Evolutionary conservation across 371 early-diverging fungal genomes (phyloP).

Genomic region (Entomophthora muscae): DNA sequence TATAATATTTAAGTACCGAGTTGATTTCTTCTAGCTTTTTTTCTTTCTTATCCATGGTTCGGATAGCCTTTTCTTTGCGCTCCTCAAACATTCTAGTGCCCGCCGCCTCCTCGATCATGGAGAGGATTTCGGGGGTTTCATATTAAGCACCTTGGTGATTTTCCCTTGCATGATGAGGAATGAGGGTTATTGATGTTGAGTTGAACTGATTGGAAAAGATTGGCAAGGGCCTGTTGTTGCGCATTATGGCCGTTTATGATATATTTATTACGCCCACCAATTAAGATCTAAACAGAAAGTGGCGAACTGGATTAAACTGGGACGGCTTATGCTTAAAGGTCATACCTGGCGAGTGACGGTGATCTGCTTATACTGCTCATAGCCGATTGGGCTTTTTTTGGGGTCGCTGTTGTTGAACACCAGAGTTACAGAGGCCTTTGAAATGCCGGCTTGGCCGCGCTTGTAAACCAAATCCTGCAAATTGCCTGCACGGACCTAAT

Average conservation of each 20-base stretch:
- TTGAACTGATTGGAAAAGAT: constrained; percentile 88
- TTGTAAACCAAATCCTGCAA: constrained; percentile 96
- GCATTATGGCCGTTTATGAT: constrained; percentile 87
- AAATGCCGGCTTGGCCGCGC: constrained; percentile 91
- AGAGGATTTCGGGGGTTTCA: constrained; percentile 94
- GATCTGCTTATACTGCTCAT: constrained; percentile 69
- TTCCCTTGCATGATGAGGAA: constrained; percentile 98
- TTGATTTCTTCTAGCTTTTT: constrained; percentile 87
- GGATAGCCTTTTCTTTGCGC: constrained; percentile 86
- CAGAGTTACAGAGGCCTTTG: constrained; percentile 90
- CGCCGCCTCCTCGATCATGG: constrained; percentile 98
- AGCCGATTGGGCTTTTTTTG: constrained; percentile 76
- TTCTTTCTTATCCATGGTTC: constrained; percentile 91
- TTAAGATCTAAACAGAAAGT: constrained; percentile 60
- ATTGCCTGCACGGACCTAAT: constrained; percentile 79
- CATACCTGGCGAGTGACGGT: constrained; percentile 84
- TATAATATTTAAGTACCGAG: constrained; percentile 19
- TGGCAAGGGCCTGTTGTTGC: constrained; percentile 78
- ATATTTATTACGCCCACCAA: constrained; percentile 90
- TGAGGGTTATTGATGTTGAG: constrained; percentile 97
- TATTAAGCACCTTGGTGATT: constrained; percentile 97
- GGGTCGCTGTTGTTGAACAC: constrained; percentile 89
- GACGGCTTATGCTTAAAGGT: neutral
- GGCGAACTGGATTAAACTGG: neutral
- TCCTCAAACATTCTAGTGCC: constrained; percentile 98